These are phyloP conservation scores for Neurospora pannonica DNA, from an alignment of 495 filamentous ascomycete genomes.

Conservation along the genomic window DNA sequence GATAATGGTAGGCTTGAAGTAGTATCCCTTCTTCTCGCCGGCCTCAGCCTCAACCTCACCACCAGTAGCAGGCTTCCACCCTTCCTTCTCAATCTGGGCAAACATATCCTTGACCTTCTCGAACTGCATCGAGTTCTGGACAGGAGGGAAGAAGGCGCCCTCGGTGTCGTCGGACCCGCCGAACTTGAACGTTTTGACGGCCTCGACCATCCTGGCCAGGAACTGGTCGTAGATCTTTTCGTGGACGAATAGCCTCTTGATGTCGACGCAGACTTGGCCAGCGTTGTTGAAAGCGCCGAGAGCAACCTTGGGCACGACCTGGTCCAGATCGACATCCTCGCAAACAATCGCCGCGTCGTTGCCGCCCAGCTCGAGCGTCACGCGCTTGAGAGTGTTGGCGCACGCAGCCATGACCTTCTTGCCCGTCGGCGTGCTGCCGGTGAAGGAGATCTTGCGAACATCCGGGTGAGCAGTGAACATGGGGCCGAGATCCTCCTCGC, in stretches of 20 bases:
- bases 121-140: slow-evolving; percentile 54
- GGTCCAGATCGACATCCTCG: slow-evolving; percentile 55
- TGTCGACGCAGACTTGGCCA: slow-evolving; percentile 44
- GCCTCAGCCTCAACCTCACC: slow-evolving; percentile 17
- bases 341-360: slow-evolving; percentile 61
- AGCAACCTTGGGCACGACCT: slow-evolving; percentile 41
- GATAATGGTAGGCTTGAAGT: slow-evolving; percentile 42
- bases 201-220: slow-evolving; percentile 42
- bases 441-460: slow-evolving; percentile 62
- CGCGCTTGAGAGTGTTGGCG: slow-evolving; percentile 51
- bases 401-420: slow-evolving; percentile 53
- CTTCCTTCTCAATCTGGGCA: slow-evolving; percentile 32
- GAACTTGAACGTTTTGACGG: slow-evolving; percentile 44
- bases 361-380: slow-evolving; percentile 47
- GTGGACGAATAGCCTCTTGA: slow-evolving; percentile 63
- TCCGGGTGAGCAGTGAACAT: slow-evolving; percentile 46
- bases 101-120: slow-evolving; percentile 42
- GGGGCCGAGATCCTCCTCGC: slow-evolving; percentile 55
- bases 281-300: slow-evolving; percentile 50
- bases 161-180: slow-evolving; percentile 30
- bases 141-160: slow-evolving; percentile 41
- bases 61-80: slow-evolving; percentile 33
- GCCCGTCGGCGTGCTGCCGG: slow-evolving; percentile 54
- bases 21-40: slow-evolving; percentile 30
- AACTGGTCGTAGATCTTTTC: slow-evolving; percentile 57